Conservation (phyloP, 805 yeast genomes). For the Monosporozyma unispora region DNA sequence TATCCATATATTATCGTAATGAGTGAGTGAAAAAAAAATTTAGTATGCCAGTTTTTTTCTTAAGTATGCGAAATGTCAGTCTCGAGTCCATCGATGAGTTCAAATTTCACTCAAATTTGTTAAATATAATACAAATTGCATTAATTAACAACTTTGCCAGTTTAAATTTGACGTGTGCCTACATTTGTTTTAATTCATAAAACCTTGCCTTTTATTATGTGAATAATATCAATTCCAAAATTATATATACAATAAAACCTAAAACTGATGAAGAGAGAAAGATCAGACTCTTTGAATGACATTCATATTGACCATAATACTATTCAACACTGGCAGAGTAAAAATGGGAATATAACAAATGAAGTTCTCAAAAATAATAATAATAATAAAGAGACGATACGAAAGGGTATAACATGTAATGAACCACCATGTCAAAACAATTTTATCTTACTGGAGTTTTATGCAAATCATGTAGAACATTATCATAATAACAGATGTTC, state of each 20-base stretch:
- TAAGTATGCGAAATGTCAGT: background rate
- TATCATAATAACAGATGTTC: conserved; percentile 27
- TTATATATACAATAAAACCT: background rate
- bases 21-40: conserved; percentile 1
- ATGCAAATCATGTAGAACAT: conserved; percentile 10
- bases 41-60: background rate
- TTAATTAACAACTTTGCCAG: background rate
- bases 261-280: background rate
- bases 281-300: conserved; percentile 1
- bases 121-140: no score
- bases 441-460: conserved; percentile 11
- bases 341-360: background rate
- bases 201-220: background rate
- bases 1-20: background rate
- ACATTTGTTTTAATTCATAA: background rate
- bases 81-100: background rate
- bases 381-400: background rate
- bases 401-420: conserved; percentile 7
- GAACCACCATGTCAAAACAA: conserved; percentile 12
- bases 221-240: background rate
- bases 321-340: background rate
- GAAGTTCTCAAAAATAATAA: no score
- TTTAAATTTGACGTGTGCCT: no score
- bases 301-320: background rate
- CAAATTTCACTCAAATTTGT: no score